phyloP scores from a whole-genome alignment of 176 grass and related monocot species.

The maize (Zea mays) region DNA sequence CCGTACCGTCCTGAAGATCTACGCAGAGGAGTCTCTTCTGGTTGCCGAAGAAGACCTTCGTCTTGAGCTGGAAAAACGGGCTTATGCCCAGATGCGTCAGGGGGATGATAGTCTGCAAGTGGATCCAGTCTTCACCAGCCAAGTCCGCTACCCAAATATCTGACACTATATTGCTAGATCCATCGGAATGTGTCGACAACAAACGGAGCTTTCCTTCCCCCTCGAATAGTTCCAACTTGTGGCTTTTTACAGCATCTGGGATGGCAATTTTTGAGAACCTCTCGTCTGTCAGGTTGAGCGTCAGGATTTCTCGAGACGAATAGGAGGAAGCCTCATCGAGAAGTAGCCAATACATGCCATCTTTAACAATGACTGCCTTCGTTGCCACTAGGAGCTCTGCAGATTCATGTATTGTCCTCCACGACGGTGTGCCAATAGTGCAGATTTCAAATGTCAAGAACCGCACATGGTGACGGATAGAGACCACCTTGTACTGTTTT shows the following conservation, averaged over 20 bases:
- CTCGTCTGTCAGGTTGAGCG: conserved; percentile 42
- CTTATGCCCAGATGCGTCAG: conserved; percentile 26
- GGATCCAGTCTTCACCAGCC: conserved; percentile 22
- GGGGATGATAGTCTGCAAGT: conserved; percentile 8
- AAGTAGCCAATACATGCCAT: conserved; percentile 44
- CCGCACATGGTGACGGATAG: conserved; percentile 27
- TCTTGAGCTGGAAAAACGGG: conserved; percentile 40
- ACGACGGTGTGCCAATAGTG: conserved; percentile 36
- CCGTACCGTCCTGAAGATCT: conserved; percentile 36
- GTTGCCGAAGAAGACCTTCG: conserved; percentile 43
- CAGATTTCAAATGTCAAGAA: conserved; percentile 53
- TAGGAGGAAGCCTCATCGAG: conserved; percentile 31
- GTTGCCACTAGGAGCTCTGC: conserved; percentile 40
- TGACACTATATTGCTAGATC: conserved; percentile 18
- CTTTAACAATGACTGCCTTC: conserved; percentile 42
- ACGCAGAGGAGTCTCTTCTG: conserved; percentile 34
- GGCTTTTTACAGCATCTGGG: conserved; percentile 36
- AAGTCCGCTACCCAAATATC: conserved; percentile 44
- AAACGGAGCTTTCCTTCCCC: conserved; percentile 48
- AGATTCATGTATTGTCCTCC: conserved; percentile 35
- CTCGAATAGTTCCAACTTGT: conserved; percentile 37
- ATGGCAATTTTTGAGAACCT: conserved; percentile 27
- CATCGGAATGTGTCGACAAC: conserved; percentile 30
- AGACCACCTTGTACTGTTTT: conserved; percentile 53
- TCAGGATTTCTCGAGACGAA: conserved; percentile 35